These are phyloP conservation scores for Brassica nigra DNA, from an alignment of 345 rosid genomes.

Conservation along the genomic window DNA sequence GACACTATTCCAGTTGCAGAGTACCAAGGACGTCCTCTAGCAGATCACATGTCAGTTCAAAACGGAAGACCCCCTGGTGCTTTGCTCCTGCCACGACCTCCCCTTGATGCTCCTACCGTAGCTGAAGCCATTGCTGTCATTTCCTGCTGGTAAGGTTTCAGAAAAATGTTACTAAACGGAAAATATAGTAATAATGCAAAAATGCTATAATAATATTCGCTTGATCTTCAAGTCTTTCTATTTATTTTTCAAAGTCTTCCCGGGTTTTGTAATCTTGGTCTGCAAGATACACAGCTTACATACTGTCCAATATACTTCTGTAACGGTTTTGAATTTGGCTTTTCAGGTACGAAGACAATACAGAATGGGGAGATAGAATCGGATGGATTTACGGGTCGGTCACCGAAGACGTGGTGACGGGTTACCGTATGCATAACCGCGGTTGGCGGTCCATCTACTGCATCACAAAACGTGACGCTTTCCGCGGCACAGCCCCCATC, in stretches of 20 bases:
- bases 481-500: slow-evolving; percentile 92
- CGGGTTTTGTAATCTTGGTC: neutral
- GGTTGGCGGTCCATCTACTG: slow-evolving; percentile 95
- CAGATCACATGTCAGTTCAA: slow-evolving; percentile 83
- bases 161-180: neutral
- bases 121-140: slow-evolving; percentile 96
- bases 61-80: slow-evolving; percentile 97
- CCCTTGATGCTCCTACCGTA: slow-evolving; percentile 87
- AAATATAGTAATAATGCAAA: neutral
- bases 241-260: neutral
- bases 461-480: slow-evolving; percentile 84
- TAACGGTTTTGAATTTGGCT: neutral
- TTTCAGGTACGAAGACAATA: slow-evolving; percentile 75
- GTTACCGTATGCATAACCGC: slow-evolving; percentile 95
- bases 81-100: slow-evolving; percentile 71
- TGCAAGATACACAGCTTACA: neutral
- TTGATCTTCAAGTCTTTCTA: neutral
- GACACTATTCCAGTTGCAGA: slow-evolving; percentile 82
- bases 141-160: slow-evolving; percentile 72
- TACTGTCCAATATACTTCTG: neutral
- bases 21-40: slow-evolving; percentile 90
- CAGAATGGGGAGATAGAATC: slow-evolving; percentile 82
- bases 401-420: slow-evolving; percentile 78
- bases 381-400: slow-evolving; percentile 85
- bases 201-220: neutral